Evolutionary conservation across 2,329 filamentous ascomycete species (phyloP), one percentile per base, ranked within the genome.

Genomic region (Cyphellophora attinorum): DNA sequence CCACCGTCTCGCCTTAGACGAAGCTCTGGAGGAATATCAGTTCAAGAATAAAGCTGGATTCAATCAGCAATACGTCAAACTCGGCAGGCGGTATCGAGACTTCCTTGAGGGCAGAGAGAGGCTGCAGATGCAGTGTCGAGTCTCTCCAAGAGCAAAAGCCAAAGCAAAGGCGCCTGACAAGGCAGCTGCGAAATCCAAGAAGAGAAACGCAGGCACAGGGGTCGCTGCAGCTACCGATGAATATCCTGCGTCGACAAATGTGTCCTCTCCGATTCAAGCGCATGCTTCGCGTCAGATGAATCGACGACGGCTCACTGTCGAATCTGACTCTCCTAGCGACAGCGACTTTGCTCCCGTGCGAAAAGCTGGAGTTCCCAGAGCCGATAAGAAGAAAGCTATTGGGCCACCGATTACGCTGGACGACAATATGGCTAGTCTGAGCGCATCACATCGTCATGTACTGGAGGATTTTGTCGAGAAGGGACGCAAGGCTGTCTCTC

Each of bases 11-110:
- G 62, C 84, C 5, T 72, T 72, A 4, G 82, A 93, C 50, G 79
- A 80, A 29, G 84, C 79, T 5, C 62, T 98, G 16, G 58, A 56
- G 11, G 85, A 95, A 58, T 63, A 79, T 19, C 83, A 85, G 51
- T 63, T 73, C 32, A 63, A 76, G 37, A 82, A 79, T 52, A 61
- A 55, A 42, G 63, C 61, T 28, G 64, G 63, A 30, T 88, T 93
- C 53, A 73, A 84, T 2, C 73, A 76, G 34, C 76, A 82, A 45
- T 94, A 95, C 53, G 46, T 64, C 31, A 51, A 55, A 32, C 44
- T 58, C 25, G 61, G 64, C 29, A 52, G 56, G n/a, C 65, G 62
- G 25, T 61, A 61, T 34, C 50, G 55, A 11, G 62, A 69, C 11
- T 76, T 70, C 44, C 51, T 57, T 13, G 49, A 47, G 32, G 64